Conservation (phyloP, 352 stramenopile species). For the Pseudoperonospora humuli region DNA sequence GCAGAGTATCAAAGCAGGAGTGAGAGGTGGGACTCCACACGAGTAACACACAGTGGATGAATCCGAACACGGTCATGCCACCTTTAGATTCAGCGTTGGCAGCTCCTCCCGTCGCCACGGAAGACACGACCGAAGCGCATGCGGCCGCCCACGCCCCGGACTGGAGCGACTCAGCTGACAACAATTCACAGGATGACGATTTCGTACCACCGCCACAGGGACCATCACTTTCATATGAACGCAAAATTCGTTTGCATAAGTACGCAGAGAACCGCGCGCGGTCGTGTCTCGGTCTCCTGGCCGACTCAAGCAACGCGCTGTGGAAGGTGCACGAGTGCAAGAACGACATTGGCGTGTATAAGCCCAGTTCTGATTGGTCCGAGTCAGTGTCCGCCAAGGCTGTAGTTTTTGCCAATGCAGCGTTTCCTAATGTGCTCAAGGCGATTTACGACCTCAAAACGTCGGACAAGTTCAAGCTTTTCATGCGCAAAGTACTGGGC, state of each 20-base stretch:
- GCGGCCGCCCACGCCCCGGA: conserved; percentile 25
- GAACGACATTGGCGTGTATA: conserved; percentile 74
- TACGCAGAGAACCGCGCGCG: conserved; percentile 79
- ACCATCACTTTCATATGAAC: conserved; percentile 76
- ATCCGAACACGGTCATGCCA: conserved; percentile 3
- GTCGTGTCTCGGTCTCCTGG: conserved; percentile 65
- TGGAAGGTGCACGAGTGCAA: conserved; percentile 81
- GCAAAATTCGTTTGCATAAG: conserved; percentile 78
- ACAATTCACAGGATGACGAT: conserved; percentile 53
- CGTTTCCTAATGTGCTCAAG: conserved; percentile 78
- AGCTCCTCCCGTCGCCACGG: conserved; percentile 3
- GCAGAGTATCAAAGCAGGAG: no score
- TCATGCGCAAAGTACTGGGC: conserved; percentile 72
- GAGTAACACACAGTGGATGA: conserved; percentile 18
- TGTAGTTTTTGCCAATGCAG: conserved; percentile 64
- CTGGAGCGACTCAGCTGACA: conserved; percentile 62
- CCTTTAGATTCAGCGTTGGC: conserved; percentile 1
- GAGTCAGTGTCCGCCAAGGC: conserved; percentile 80
- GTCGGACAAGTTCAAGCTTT: conserved; percentile 78
- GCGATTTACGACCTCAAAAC: conserved; percentile 81
- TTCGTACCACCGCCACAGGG: conserved; percentile 47
- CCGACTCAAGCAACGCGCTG: conserved; percentile 64
- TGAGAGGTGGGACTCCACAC: no score
- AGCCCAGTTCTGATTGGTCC: conserved; percentile 82
- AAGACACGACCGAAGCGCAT: conserved; percentile 1